Base-by-base conservation (phyloP, 345 rosid genomes). In the Eucalyptus regnans region DNA sequence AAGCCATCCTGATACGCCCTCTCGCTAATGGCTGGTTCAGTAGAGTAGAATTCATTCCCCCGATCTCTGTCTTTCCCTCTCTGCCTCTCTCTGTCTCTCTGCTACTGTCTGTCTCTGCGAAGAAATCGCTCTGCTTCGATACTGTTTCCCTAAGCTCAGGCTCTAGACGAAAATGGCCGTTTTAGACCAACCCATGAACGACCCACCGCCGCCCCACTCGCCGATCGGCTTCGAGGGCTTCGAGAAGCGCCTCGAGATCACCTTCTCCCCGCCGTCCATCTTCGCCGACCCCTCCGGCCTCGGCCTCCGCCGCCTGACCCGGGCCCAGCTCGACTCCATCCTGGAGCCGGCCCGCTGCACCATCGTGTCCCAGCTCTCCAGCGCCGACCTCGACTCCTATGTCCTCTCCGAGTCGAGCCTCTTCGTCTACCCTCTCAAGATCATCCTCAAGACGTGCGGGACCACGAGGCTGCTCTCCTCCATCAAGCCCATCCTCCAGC, bases 401-500 rank as follows among this genome's bases (percentile, higher is more conserved):
- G 97, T 97, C 15, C 95, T 96, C 89, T 96, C 99, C 12, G 98
- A 96, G 94, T 96, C 98, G 7, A 96, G 99, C 90, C 93, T 95
- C 88, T 96, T 97, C 85, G 86, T 97, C 85, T 95, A 89, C 93
- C 94, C 97, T 0, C 86, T 90, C 81, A 96, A 92, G 90, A 92
- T 95, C 12, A 90, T 96, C 86, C 91, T 97, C 93, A 96, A 97
- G 91, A 97, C 99, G 17, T 96, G 99, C 64, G 98, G 99, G 16
- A 95, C 99, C 4, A 97, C 98, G 0, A 94, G 92, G 92, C 95
- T 96, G 68, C 99, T 96, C 54, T 89, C 90, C 29, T 94, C 99
- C 6, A 90, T 96, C 29, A 91, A 93, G 4, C 94, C 91, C 7
- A 92, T 96, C 89, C 92, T 95, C 66, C 48, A 89, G 87, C 92